Conservation (phyloP, 192 early-diverging fungal genomes). For the Haplosporangium gracile region DNA sequence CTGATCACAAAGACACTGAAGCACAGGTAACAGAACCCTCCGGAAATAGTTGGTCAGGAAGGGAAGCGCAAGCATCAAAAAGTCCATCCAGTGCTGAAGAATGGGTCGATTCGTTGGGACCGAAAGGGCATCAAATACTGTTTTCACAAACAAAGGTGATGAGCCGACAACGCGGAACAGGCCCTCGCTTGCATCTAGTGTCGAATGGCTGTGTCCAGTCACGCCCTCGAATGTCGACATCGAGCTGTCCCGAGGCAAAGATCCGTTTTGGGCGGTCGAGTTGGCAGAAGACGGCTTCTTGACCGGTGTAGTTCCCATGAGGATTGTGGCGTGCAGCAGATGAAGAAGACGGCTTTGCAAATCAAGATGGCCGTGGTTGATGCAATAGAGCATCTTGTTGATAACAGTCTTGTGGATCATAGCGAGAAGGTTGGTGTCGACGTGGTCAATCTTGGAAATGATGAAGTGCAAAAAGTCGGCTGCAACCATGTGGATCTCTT, state of each 20-base stretch:
- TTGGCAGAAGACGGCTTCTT: conserved; percentile 21
- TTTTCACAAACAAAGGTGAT: conserved; percentile 67
- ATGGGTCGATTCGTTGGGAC: conserved; percentile 72
- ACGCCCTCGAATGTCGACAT: conserved; percentile 31
- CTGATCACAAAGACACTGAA: conserved; percentile 74
- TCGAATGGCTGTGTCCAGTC: not conserved
- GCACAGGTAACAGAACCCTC: conserved; percentile 70
- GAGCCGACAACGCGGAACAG: conserved; percentile 48
- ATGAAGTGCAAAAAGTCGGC: conserved; percentile 71
- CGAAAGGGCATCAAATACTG: conserved; percentile 71
- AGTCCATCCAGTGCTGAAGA: conserved; percentile 84
- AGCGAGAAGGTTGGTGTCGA: conserved; percentile 62
- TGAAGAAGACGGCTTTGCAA: conserved; percentile 72
- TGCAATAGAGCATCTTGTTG: conserved; percentile 72
- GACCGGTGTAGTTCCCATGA: conserved; percentile 51
- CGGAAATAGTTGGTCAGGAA: conserved; percentile 73
- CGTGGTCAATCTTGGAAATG: conserved; percentile 64
- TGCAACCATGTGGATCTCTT: conserved; percentile 69
- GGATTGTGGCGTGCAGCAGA: conserved; percentile 64
- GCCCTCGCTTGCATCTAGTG: conserved; percentile 26
- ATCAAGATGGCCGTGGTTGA: conserved; percentile 62
- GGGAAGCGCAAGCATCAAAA: conserved; percentile 72
- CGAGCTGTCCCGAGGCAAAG: conserved; percentile 27
- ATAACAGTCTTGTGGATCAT: conserved; percentile 66
- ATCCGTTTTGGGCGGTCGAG: not conserved